Evolutionary conservation across 2,329 filamentous ascomycete genomes (phyloP).

Genomic region (Sporothrix sp.): DNA sequence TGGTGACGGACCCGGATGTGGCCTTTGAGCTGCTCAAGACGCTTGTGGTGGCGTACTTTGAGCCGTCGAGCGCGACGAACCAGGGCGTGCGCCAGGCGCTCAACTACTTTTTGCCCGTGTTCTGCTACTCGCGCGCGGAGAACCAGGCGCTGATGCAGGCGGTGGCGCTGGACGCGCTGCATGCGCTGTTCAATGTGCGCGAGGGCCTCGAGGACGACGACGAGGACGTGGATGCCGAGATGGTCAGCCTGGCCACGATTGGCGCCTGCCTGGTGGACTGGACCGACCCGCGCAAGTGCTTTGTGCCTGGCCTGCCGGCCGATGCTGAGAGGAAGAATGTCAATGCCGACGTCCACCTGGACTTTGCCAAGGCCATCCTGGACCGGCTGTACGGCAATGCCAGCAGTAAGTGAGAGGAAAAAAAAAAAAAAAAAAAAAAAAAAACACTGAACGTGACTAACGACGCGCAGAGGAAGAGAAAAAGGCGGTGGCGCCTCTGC

Average conservation of each 20-base stretch:
- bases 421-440: too few relatives aligned
- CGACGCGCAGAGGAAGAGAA: constrained; percentile 63
- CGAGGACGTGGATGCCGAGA: constrained; percentile 63
- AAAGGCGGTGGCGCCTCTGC: constrained; percentile 66
- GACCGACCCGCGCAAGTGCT: constrained; percentile 84
- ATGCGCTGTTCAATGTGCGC: constrained; percentile 62
- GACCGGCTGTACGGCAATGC: constrained; percentile 60
- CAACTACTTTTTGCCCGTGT: constrained; percentile 90
- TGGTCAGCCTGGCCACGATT: constrained; percentile 69
- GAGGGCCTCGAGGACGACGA: constrained; percentile 67
- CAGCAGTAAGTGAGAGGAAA: constrained; percentile 57
- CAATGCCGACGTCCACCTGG: constrained; percentile 70
- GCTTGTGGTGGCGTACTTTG: constrained; percentile 79
- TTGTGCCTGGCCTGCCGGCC: constrained; percentile 23
- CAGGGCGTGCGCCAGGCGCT: constrained; percentile 76
- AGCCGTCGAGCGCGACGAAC: constrained; percentile 70
- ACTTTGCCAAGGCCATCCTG: constrained; percentile 67
- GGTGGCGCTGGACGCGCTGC: constrained; percentile 64
- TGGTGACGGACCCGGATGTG: constrained; percentile 60
- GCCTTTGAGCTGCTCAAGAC: constrained; percentile 71
- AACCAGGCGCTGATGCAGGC: constrained; percentile 75
- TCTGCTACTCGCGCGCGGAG: constrained; percentile 73
- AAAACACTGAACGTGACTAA: too few relatives aligned
- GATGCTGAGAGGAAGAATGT: constrained; percentile 54
- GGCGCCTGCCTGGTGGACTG: constrained; percentile 82